Base-by-base conservation (phyloP, 129 eudicot species). In the Ambrosia artemisiifolia region DNA sequence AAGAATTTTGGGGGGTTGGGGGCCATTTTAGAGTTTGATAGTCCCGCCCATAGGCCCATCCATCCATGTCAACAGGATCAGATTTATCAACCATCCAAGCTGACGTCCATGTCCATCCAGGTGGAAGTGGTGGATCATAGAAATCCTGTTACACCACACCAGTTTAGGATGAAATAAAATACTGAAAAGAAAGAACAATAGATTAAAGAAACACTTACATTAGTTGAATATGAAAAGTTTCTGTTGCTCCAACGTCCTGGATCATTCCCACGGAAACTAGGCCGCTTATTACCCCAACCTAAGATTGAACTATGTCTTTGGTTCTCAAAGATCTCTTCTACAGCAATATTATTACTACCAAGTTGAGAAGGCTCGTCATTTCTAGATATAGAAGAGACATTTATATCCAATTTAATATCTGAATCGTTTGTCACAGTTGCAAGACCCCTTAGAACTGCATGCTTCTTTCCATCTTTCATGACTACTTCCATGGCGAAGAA, bases 381-480 rank as follows among this genome's bases (percentile, higher is more conserved):
- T 78, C 55, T 66, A 46, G 91, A 80, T 13, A 34, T 72, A 20
- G 81, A 82, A 46, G 79, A 81, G 10, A 87, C 73, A 34, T 83
- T 83, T 70, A 88, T 79, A 75, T 95, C 93, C 79, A 95, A 59
- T 66, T 79, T 81, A 69, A 83, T 65, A 83, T 90, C 82, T 42
- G 88, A 76, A 64, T 95, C 99, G 74, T 95, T 95, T 61, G 69
- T 61, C 70, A 95, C 88, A 9, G 84, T 81, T 35, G 88, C 91
- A 78, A 95, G 97, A 70, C 93, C 88, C 84, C 99, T 88, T 62
- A 95, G 69, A 75, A 88, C 70, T 62, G 89, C 99, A 83, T 86
- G 96, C 69, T 90, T 95, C 85, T 90, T 95, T 18, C 99, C 97
- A 78, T 88, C 85, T 79, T 80, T 88, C 80, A 86, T 83, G 35